These are phyloP conservation scores for Xylaria longipes DNA, from an alignment of 495 filamentous ascomycete genomes.

Conservation along the genomic window DNA sequence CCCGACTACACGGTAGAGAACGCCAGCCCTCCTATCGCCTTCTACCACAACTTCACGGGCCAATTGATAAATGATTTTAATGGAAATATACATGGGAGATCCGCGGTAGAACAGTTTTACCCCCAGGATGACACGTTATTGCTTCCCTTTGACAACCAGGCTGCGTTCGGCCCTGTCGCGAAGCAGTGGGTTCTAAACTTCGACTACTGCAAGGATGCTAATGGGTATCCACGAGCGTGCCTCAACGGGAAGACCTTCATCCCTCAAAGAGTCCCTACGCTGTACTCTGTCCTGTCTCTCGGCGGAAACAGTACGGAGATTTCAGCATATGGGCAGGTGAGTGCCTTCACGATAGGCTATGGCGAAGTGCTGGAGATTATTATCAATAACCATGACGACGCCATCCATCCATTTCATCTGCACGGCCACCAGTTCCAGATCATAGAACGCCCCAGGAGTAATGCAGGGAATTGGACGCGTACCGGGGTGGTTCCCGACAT, in stretches of 20 bases:
- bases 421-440: slow-evolving; percentile 86
- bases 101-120: slow-evolving; percentile 58
- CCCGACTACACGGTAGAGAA: slow-evolving; percentile 47
- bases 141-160: slow-evolving; percentile 61
- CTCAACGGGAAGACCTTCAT: slow-evolving; percentile 81
- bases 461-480: slow-evolving; percentile 47
- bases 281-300: slow-evolving; percentile 75
- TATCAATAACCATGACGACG: slow-evolving; percentile 76
- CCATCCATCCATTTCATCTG: slow-evolving; percentile 61
- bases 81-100: slow-evolving; percentile 55
- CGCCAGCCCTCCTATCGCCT: slow-evolving; percentile 35
- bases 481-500: slow-evolving; percentile 46
- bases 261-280: slow-evolving; percentile 73
- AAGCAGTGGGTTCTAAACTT: slow-evolving; percentile 64
- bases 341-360: slow-evolving; percentile 68
- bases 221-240: slow-evolving; percentile 72
- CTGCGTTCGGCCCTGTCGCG: slow-evolving; percentile 54
- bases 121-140: slow-evolving; percentile 70
- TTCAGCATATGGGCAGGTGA: slow-evolving; percentile 75
- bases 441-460: slow-evolving; percentile 55
- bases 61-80: slow-evolving; percentile 69
- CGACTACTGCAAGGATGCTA: slow-evolving; percentile 64
- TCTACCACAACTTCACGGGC: slow-evolving; percentile 55
- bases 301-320: slow-evolving; percentile 66
- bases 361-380: slow-evolving; percentile 77